Evolutionary conservation across 257 asterid genomes (phyloP).

Genomic region (Capsicum pubescens): DNA sequence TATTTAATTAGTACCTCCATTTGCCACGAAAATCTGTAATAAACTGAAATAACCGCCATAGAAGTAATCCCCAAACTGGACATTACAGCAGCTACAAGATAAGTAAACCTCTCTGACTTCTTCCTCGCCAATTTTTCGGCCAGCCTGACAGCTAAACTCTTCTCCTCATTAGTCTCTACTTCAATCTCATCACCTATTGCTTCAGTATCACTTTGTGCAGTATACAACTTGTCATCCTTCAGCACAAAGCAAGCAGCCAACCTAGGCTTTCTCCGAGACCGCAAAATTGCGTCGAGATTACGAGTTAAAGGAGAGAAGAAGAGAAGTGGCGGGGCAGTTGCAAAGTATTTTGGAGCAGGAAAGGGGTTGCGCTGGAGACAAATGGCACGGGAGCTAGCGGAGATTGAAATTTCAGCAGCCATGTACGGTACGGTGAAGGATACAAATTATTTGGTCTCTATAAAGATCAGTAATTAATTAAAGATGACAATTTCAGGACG

Average conservation of each 20-base stretch:
- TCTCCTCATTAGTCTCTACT: conserved; percentile 40
- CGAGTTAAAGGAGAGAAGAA: conserved; percentile 32
- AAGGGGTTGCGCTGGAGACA: conserved; percentile 41
- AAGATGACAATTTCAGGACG: not conserved
- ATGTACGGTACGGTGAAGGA: conserved; percentile 43
- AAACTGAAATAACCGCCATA: conserved; percentile 81
- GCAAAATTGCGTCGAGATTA: conserved; percentile 30
- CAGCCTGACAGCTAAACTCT: conserved; percentile 40
- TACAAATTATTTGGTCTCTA: not conserved
- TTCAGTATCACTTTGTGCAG: conserved; percentile 20
- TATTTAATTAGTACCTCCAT: conserved; percentile 67
- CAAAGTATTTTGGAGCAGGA: conserved; percentile 39
- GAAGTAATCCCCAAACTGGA: conserved; percentile 88
- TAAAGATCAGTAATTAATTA: not conserved
- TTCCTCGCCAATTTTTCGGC: conserved; percentile 74
- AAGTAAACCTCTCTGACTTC: conserved; percentile 81
- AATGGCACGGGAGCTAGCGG: conserved; percentile 40
- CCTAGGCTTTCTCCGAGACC: conserved; percentile 39
- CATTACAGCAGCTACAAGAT: conserved; percentile 95
- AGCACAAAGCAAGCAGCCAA: conserved; percentile 62
- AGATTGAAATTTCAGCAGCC: conserved; percentile 57
- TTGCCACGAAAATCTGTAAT: conserved; percentile 87
- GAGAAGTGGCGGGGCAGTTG: conserved; percentile 30
- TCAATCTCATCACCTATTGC: conserved; percentile 32
- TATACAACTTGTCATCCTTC: conserved; percentile 45